These are phyloP conservation scores for Priceomyces medius DNA, from an alignment of 805 yeast genomes.

Conservation along the genomic window DNA sequence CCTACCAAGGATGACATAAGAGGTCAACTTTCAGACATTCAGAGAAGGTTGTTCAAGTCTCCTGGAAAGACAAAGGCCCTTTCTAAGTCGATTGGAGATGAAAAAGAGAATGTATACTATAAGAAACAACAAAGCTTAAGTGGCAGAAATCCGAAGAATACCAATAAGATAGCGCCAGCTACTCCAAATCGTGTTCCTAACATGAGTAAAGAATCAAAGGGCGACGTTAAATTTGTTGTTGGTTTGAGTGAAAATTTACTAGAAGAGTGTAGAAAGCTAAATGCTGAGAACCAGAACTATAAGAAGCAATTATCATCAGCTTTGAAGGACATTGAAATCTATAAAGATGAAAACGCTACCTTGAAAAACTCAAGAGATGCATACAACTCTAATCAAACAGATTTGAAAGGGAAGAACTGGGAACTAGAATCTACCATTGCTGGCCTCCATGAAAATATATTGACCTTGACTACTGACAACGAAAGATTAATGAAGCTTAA, in stretches of 20 bases:
- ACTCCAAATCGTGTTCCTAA: slow-evolving; percentile 26
- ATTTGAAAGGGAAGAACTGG: slow-evolving; percentile 61
- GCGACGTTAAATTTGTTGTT: slow-evolving; percentile 69
- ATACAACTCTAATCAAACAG: slow-evolving; percentile 44
- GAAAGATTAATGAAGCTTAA: slow-evolving; percentile 32
- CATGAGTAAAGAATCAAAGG: slow-evolving; percentile 44
- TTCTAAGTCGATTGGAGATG: slow-evolving; percentile 4
- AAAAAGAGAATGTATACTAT: background rate
- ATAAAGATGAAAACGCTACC: slow-evolving; percentile 32
- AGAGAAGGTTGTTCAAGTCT: slow-evolving; percentile 30
- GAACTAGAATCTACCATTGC: slow-evolving; percentile 57
- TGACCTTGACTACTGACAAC: slow-evolving; percentile 39
- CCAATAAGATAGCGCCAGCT: slow-evolving; percentile 10
- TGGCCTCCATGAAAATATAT: slow-evolving; percentile 43
- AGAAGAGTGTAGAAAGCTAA: slow-evolving; percentile 67
- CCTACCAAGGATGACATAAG: slow-evolving; percentile 28
- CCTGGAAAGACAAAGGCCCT: background rate
- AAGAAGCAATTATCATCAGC: slow-evolving; percentile 41
- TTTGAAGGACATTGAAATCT: slow-evolving; percentile 43
- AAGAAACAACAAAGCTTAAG: background rate
- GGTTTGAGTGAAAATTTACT: slow-evolving; percentile 72
- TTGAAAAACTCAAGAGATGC: slow-evolving; percentile 33
- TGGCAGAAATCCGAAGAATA: slow-evolving; percentile 2
- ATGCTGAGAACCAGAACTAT: slow-evolving; percentile 57
- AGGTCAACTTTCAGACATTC: slow-evolving; percentile 41